Conservation (phyloP, 257 asterid genomes). For the Rehmannia glutinosa region DNA sequence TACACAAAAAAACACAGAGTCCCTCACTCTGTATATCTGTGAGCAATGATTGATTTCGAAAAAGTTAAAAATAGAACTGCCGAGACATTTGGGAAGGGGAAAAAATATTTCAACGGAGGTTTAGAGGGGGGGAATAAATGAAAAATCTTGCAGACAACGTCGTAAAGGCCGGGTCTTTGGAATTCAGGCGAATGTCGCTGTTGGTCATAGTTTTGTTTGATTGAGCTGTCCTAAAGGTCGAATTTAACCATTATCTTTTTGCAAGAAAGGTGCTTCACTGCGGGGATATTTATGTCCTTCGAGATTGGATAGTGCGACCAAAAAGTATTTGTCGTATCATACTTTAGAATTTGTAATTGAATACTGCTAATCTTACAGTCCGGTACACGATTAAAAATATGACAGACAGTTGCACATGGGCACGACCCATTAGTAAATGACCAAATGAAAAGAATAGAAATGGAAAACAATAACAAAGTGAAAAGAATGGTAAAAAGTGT, state of each 20-base stretch:
- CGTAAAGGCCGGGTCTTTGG: conserved; percentile 13
- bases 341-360: no score
- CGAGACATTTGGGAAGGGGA: not conserved
- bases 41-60: not conserved
- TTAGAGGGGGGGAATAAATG: not conserved
- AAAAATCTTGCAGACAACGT: conserved; percentile 7
- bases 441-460: no score
- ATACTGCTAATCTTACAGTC: no score
- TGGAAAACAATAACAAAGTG: no score
- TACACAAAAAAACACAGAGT: conserved; percentile 11
- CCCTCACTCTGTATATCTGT: not conserved
- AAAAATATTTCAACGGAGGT: conserved; percentile 19
- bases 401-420: no score
- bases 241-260: conserved; percentile 5
- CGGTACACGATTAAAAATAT: no score
- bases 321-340: not conserved
- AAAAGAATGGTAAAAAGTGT: no score
- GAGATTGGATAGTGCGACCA: not conserved
- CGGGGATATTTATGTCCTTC: conserved; percentile 18
- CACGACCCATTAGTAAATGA: no score
- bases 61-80: not conserved
- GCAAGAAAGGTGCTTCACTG: not conserved
- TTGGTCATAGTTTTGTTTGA: conserved; percentile 1
- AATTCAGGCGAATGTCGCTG: conserved; percentile 11
- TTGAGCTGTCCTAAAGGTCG: conserved; percentile 10